A percentile compares a stretch with the other conserved stretches of the same genome.
phyloP scores from a whole-genome alignment of 2,329 filamentous ascomycete genomes.

The Huntiella savannae region DNA sequence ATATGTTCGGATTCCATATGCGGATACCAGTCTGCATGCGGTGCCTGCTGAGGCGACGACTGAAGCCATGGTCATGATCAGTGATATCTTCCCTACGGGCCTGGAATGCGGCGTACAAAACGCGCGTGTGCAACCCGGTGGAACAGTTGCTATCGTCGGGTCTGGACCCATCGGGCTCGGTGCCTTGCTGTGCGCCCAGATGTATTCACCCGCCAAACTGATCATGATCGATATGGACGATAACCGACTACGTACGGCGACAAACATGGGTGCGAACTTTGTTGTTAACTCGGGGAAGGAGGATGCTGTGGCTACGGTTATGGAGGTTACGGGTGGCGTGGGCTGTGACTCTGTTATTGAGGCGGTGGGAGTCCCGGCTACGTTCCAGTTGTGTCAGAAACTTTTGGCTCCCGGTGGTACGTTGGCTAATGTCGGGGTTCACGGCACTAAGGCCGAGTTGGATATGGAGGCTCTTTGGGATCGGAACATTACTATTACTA shows the following conservation, averaged over 20 bases:
- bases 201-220: slow-evolving; percentile 32
- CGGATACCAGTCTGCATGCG: slow-evolving; percentile 27
- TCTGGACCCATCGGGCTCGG: slow-evolving; percentile 37
- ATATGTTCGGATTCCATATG: slow-evolving; percentile 32
- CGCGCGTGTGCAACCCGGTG: slow-evolving; percentile 30
- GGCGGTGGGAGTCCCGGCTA: slow-evolving; percentile 33
- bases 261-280: slow-evolving; percentile 28
- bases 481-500: slow-evolving; percentile 34
- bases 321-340: slow-evolving; percentile 26
- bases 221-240: slow-evolving; percentile 33
- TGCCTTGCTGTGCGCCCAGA: slow-evolving; percentile 31
- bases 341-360: slow-evolving; percentile 40
- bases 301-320: slow-evolving; percentile 21
- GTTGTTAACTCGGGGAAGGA: slow-evolving; percentile 21
- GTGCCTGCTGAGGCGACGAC: slow-evolving; percentile 25
- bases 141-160: slow-evolving; percentile 34
- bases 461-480: slow-evolving; percentile 35
- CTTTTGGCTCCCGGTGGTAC: slow-evolving; percentile 32
- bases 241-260: slow-evolving; percentile 27
- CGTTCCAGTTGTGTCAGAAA: slow-evolving; percentile 33
- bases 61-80: slow-evolving; percentile 28
- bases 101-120: slow-evolving; percentile 34
- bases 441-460: slow-evolving; percentile 32
- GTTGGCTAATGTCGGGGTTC: slow-evolving; percentile 39
- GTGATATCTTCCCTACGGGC: slow-evolving; percentile 37